Percentiles rank a stretch among this genome's conserved stretches.
Conservation (phyloP, 345 rosid genomes). For the Cardamine resedifolia region DNA sequence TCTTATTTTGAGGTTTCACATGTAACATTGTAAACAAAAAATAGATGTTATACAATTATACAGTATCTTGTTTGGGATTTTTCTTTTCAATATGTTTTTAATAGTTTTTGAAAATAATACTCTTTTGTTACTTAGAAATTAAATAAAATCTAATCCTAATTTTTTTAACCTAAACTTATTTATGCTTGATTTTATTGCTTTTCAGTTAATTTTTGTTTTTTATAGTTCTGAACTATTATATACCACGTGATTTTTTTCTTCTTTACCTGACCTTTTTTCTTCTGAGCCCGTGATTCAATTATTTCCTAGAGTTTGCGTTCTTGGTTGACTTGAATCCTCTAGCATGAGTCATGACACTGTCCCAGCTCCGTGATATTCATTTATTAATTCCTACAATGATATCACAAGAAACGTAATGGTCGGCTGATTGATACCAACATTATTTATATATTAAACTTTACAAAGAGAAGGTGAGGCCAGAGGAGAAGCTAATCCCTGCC, state of each 20-base stretch:
- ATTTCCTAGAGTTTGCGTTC: conserved; percentile 27
- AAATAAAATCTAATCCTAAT: too few relatives aligned
- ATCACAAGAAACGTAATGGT: conserved; percentile 21
- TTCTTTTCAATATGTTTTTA: too few relatives aligned
- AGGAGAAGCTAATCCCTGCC: conserved; percentile 73
- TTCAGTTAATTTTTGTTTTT: background rate
- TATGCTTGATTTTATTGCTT: too few relatives aligned
- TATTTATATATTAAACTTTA: conserved; percentile 26
- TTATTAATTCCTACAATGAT: conserved; percentile 21
- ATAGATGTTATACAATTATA: background rate
- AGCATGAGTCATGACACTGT: conserved; percentile 28
- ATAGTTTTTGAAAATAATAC: too few relatives aligned
- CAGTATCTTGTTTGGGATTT: background rate
- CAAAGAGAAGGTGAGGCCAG: conserved; percentile 55
- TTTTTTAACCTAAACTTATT: too few relatives aligned
- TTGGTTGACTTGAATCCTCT: conserved; percentile 37
- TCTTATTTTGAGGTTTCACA: too few relatives aligned
- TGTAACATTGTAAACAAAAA: background rate
- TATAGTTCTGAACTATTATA: too few relatives aligned
- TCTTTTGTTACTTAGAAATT: too few relatives aligned
- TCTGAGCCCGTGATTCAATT: conserved; percentile 31
- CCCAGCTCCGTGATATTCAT: conserved; percentile 36
- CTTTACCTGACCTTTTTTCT: background rate
- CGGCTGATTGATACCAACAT: conserved; percentile 30
- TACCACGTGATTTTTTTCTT: background rate